Percentiles rank a stretch among this genome's conserved stretches.
Evolutionary conservation across 768 basidiomycete genomes (phyloP).

Genomic region (Collybiopsis confluens): DNA sequence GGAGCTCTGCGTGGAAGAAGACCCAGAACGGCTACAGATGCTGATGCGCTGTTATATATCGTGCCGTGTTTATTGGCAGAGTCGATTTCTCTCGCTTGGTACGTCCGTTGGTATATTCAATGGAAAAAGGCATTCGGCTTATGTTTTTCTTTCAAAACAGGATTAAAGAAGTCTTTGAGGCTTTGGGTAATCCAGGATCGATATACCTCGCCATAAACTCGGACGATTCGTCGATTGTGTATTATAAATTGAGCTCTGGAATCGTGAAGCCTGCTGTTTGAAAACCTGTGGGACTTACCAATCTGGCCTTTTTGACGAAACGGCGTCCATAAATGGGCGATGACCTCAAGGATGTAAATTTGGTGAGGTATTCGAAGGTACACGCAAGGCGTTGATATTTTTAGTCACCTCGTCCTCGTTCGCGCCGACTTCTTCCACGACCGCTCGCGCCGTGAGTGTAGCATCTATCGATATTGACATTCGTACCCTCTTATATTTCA

Average conservation of each 20-base stretch:
- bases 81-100: conserved; percentile 62
- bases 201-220: conserved; percentile 70
- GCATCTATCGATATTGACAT: too few relatives aligned
- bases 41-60: conserved; percentile 42
- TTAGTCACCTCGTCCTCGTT: too few relatives aligned
- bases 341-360: too few relatives aligned
- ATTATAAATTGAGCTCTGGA: conserved; percentile 76
- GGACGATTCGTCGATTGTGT: conserved; percentile 79
- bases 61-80: conserved; percentile 70
- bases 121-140: background rate
- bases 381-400: too few relatives aligned
- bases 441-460: too few relatives aligned
- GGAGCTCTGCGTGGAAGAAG: conserved; percentile 58
- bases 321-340: too few relatives aligned
- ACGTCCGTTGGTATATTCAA: conserved; percentile 12
- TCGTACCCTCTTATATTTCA: too few relatives aligned
- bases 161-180: conserved; percentile 54
- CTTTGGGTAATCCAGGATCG: conserved; percentile 40
- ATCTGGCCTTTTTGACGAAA: too few relatives aligned
- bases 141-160: conserved; percentile 29
- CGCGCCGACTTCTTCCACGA: too few relatives aligned
- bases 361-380: too few relatives aligned
- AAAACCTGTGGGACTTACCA: too few relatives aligned
- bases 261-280: conserved; percentile 57
- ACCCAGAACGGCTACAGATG: conserved; percentile 40